Conservation (phyloP, 441 rosid genomes). For the Daphne laureola region DNA sequence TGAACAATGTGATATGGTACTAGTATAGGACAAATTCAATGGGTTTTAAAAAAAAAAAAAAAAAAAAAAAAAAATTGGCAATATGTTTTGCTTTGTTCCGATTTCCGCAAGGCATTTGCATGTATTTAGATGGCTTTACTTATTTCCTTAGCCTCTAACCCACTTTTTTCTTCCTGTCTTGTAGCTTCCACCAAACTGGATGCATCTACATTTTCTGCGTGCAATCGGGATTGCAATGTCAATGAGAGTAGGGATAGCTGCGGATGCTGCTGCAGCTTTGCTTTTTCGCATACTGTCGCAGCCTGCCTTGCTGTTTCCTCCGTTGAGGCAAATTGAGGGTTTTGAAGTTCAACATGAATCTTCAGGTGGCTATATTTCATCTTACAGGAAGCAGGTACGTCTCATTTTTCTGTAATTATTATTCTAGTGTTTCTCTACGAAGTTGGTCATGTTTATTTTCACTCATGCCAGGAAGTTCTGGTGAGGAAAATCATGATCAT, state of each 20-base stretch:
- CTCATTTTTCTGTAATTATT: background rate
- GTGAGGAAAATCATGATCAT: too few relatives aligned
- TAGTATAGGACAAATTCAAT: background rate
- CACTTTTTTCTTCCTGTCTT: conserved; percentile 24
- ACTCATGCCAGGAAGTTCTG: conserved; percentile 7
- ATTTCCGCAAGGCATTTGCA: background rate
- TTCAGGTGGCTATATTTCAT: conserved; percentile 65
- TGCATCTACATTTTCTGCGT: conserved; percentile 98
- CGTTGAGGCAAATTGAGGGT: conserved; percentile 88
- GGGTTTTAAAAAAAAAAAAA: background rate
- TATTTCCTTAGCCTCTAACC: background rate
- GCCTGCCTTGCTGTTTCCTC: conserved; percentile 99
- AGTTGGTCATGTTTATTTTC: conserved; percentile 6
- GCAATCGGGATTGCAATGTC: conserved; percentile 99
- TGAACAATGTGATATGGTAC: background rate
- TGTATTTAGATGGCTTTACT: background rate
- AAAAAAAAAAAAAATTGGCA: too few relatives aligned
- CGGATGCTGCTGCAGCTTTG: conserved; percentile 98
- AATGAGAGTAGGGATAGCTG: conserved; percentile 97
- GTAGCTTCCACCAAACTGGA: conserved; percentile 98
- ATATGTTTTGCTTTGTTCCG: too few relatives aligned
- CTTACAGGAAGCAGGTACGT: conserved; percentile 81
- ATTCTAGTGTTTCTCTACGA: too few relatives aligned
- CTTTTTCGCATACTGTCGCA: conserved; percentile 93
- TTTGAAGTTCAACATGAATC: conserved; percentile 73